Conservation (phyloP, 2,329 filamentous ascomycete genomes). For the Alternaria hordeiaustralica region DNA sequence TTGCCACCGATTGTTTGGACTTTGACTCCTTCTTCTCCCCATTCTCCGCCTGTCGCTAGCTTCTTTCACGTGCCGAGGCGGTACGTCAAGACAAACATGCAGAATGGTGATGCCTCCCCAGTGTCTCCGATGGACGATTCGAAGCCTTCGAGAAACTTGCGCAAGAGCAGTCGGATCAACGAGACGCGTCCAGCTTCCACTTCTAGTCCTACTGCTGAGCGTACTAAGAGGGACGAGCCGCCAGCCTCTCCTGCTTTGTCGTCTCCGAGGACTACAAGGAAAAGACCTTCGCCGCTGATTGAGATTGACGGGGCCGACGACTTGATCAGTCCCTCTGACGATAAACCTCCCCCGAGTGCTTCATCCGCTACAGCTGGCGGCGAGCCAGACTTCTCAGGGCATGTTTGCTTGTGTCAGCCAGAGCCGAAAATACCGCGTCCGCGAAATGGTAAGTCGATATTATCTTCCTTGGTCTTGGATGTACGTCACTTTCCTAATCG, state of each 20-base stretch:
- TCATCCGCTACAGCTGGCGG: conserved; percentile 30
- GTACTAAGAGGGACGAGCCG: conserved; percentile 26
- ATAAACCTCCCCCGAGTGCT: conserved; percentile 30
- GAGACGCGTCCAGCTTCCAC: conserved; percentile 32
- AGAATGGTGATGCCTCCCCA: conserved; percentile 24
- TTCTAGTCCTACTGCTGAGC: conserved; percentile 18
- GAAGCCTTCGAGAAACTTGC: conserved; percentile 28
- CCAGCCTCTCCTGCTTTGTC: conserved; percentile 18
- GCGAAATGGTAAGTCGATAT: conserved; percentile 67
- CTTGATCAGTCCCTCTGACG: conserved; percentile 21
- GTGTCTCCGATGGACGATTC: conserved; percentile 28
- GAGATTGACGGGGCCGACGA: conserved; percentile 26
- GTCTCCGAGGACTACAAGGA: conserved; percentile 32
- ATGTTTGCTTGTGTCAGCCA: conserved; percentile 73
- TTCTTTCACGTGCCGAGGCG: conserved; percentile 45
- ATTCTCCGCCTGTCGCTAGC: conserved; percentile 34
- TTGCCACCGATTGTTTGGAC: conserved; percentile 40
- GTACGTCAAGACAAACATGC: conserved; percentile 45
- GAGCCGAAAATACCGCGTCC: conserved; percentile 75
- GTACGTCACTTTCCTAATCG: conserved; percentile 6
- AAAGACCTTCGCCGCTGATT: conserved; percentile 31
- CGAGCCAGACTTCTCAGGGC: conserved; percentile 46
- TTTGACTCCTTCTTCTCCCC: conserved; percentile 22
- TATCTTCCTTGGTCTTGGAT: conserved; percentile 28
- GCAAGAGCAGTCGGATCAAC: conserved; percentile 39